phyloP scores from a whole-genome alignment of 306 rosid genomes.

The Clitoria ternatea region DNA sequence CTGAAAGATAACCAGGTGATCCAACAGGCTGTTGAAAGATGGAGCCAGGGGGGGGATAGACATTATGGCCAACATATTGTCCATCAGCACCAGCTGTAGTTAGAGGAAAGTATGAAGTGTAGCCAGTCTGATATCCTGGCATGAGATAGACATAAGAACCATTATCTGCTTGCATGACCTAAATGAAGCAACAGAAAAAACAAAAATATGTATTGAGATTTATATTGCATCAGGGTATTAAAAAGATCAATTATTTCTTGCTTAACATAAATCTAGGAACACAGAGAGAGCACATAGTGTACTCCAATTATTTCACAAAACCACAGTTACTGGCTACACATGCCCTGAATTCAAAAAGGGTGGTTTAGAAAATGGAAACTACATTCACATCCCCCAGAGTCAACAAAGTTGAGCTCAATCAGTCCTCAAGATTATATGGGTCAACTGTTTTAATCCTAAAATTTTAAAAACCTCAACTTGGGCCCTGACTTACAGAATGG shows the following conservation, averaged over 20 bases:
- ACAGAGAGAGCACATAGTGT: background rate
- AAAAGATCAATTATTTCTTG: background rate
- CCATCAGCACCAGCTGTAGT: conserved; percentile 51
- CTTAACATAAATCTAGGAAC: background rate
- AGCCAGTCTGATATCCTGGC: conserved; percentile 72
- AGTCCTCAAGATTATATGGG: too few relatives aligned
- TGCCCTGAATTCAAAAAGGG: background rate
- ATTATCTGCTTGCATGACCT: conserved; percentile 88
- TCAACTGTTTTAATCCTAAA: too few relatives aligned
- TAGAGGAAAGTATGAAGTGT: conserved; percentile 45
- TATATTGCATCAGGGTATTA: background rate
- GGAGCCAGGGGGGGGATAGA: conserved; percentile 53
- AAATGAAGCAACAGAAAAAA: conserved; percentile 34
- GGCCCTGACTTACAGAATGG: too few relatives aligned
- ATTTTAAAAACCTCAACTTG: too few relatives aligned
- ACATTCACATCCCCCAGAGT: too few relatives aligned
- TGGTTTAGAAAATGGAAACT: background rate
- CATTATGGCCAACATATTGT: conserved; percentile 53
- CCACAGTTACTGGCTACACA: background rate
- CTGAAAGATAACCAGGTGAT: conserved; percentile 48
- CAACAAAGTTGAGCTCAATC: too few relatives aligned
- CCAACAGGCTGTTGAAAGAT: conserved; percentile 45
- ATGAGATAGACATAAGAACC: conserved; percentile 71
- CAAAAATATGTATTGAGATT: conserved; percentile 14
- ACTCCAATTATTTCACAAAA: background rate